These are phyloP conservation scores for Hebeloma cylindrosporum DNA, from an alignment of 768 basidiomycete genomes.

Conservation along the genomic window DNA sequence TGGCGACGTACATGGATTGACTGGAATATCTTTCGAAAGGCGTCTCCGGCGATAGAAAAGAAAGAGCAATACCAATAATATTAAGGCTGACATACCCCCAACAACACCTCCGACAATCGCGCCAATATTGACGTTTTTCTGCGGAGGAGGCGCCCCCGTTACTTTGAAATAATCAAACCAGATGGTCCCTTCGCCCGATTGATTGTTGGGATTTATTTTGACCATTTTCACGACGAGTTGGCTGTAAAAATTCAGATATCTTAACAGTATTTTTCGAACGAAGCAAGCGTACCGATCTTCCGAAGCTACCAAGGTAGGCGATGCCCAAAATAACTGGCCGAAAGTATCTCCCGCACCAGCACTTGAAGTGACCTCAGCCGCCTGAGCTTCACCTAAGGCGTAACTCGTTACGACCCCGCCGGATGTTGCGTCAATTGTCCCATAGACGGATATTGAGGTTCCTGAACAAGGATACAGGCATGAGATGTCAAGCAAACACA, in stretches of 20 bases:
- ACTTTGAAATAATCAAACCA: slow-evolving; percentile 44
- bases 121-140: slow-evolving; percentile 18
- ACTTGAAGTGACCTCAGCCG: slow-evolving; percentile 26
- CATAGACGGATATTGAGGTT: slow-evolving; percentile 33
- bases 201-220: slow-evolving; percentile 25
- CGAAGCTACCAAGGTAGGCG: slow-evolving; percentile 20
- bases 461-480: slow-evolving; percentile 21
- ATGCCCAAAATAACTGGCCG: slow-evolving; percentile 38
- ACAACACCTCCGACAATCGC: slow-evolving; percentile 32
- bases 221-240: slow-evolving; percentile 35
- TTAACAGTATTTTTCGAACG: not conserved
- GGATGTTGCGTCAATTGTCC: slow-evolving; percentile 35
- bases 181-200: slow-evolving; percentile 36
- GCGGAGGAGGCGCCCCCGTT: slow-evolving; percentile 9
- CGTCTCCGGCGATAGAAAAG: slow-evolving; percentile 23
- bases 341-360: slow-evolving; percentile 28
- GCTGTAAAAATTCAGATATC: slow-evolving; percentile 17
- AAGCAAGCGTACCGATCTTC: slow-evolving; percentile 31
- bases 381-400: slow-evolving; percentile 30
- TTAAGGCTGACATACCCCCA: slow-evolving; percentile 25
- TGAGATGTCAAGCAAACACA: not conserved
- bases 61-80: slow-evolving; percentile 13
- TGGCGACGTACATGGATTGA: too few relatives aligned
- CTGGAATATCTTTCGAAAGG: slow-evolving; percentile 10
- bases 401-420: slow-evolving; percentile 37